Evolutionary conservation across 768 basidiomycete genomes (phyloP).

Genomic region (Hydnomerulius pinastri): DNA sequence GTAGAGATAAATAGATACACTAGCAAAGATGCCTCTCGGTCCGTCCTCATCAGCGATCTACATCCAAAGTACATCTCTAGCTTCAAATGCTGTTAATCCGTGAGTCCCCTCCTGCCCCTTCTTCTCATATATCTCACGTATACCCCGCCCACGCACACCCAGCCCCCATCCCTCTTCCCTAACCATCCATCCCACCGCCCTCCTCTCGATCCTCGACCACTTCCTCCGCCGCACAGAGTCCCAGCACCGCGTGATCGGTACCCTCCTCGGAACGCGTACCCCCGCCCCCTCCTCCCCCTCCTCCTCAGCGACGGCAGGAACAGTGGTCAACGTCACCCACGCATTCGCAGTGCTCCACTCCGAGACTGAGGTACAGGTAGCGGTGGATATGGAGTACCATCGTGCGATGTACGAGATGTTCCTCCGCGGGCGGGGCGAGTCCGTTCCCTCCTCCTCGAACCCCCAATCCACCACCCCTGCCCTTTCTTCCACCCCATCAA

Average conservation of each 20-base stretch:
- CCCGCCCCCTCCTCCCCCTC: constrained; percentile 45
- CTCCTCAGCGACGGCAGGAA: constrained; percentile 3
- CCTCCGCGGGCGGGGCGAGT: constrained; percentile 62
- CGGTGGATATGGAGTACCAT: constrained; percentile 97
- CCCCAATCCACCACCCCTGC: too few species aligned
- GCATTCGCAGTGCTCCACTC: constrained; percentile 92
- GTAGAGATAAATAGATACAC: background rate
- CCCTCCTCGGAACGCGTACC: constrained; percentile 79
- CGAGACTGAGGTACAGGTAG: constrained; percentile 90
- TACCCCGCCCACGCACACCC: background rate
- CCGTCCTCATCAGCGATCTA: constrained; percentile 47
- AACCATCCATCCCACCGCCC: constrained; percentile 87
- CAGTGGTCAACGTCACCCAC: constrained; percentile 68
- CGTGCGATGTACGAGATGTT: constrained; percentile 89
- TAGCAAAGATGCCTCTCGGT: constrained; percentile 47
- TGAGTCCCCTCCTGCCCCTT: constrained; percentile 22
- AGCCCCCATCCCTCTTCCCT: constrained; percentile 75
- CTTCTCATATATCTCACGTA: background rate
- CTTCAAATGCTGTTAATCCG: constrained; percentile 34
- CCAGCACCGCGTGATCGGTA: constrained; percentile 92
- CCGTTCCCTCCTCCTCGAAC: too few species aligned
- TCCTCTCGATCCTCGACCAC: constrained; percentile 96
- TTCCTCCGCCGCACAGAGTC: constrained; percentile 83
- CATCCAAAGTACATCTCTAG: constrained; percentile 36
- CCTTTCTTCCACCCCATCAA: too few species aligned